Conservation (phyloP, 2,329 filamentous ascomycete genomes). For the Cephalotrichum gorgonifer region DNA sequence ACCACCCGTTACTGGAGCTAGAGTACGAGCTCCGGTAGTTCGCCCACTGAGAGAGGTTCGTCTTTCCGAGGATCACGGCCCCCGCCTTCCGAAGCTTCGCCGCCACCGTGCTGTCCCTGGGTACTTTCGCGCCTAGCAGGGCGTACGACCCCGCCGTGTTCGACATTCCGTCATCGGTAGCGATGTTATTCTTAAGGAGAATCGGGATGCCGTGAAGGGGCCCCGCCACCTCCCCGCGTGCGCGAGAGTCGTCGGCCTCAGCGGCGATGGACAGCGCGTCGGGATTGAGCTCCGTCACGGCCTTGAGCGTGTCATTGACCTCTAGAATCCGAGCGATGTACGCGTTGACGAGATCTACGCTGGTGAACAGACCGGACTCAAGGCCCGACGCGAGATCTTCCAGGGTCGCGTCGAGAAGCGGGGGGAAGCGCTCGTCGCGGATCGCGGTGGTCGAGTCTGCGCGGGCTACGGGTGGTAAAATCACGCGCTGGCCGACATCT, state of each 20-base stretch:
- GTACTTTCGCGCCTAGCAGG: slow-evolving; percentile 42
- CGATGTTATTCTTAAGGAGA: slow-evolving; percentile 57
- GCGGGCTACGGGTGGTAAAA: too few relatives aligned
- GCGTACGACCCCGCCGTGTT: slow-evolving; percentile 50
- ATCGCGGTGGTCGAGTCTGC: background rate
- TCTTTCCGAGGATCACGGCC: slow-evolving; percentile 53
- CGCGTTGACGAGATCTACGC: slow-evolving; percentile 21
- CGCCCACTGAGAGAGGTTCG: slow-evolving; percentile 53
- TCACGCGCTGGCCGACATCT: too few relatives aligned
- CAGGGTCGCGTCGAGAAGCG: slow-evolving; percentile 20
- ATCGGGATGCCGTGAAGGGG: slow-evolving; percentile 55
- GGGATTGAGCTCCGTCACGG: slow-evolving; percentile 24
- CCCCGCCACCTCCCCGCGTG: slow-evolving; percentile 14
- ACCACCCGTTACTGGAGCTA: slow-evolving; percentile 49
- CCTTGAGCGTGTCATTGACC: slow-evolving; percentile 15
- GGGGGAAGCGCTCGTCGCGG: slow-evolving; percentile 14
- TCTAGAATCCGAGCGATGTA: slow-evolving; percentile 16
- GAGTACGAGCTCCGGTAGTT: slow-evolving; percentile 46
- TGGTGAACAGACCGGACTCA: slow-evolving; percentile 20
- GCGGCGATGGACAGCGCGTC: slow-evolving; percentile 21
- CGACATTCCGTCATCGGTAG: slow-evolving; percentile 48
- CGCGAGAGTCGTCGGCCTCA: slow-evolving; percentile 19
- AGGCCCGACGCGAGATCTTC: slow-evolving; percentile 21
- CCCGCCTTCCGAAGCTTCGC: slow-evolving; percentile 48
- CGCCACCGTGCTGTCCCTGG: slow-evolving; percentile 45